Conservation (phyloP, 306 rosid genomes). For the Trifolium repens region DNA sequence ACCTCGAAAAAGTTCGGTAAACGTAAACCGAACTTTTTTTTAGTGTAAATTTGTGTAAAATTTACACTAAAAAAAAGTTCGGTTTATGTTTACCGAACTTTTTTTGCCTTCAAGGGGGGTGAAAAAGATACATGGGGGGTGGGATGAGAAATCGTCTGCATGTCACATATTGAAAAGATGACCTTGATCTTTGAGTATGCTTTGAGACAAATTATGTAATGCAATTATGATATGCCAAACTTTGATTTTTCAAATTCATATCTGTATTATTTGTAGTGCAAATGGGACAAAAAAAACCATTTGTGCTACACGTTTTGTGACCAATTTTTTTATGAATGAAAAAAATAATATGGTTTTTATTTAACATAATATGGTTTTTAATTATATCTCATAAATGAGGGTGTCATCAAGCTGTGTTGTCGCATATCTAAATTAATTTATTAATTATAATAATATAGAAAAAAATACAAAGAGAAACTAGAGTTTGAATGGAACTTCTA, state of each 20-base stretch:
- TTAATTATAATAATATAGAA: not conserved
- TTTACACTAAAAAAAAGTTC: no score
- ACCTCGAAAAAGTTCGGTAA: no score
- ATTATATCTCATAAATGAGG: conserved; percentile 24
- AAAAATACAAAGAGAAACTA: conserved; percentile 18
- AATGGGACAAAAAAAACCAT: conserved; percentile 39
- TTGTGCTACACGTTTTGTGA: conserved; percentile 31
- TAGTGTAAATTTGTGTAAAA: no score
- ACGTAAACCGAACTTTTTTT: no score
- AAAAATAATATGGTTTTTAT: conserved; percentile 10
- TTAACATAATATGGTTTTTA: conserved; percentile 1
- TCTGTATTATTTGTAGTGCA: conserved; percentile 19
- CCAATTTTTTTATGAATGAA: conserved; percentile 2
- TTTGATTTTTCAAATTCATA: conserved; percentile 37
- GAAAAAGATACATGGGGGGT: no score
- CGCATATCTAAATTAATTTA: conserved; percentile 24
- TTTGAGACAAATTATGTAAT: conserved; percentile 36
- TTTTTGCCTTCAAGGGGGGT: no score
- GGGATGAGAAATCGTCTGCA: no score
- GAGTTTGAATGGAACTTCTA: not conserved
- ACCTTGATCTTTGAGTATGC: conserved; percentile 21
- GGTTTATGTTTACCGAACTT: no score
- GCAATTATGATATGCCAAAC: conserved; percentile 33
- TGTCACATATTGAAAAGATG: conserved; percentile 38
- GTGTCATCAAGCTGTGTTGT: conserved; percentile 16